phyloP scores from a whole-genome alignment of 2,329 filamentous ascomycete genomes.

The Tolypocladium cylindrosporum region DNA sequence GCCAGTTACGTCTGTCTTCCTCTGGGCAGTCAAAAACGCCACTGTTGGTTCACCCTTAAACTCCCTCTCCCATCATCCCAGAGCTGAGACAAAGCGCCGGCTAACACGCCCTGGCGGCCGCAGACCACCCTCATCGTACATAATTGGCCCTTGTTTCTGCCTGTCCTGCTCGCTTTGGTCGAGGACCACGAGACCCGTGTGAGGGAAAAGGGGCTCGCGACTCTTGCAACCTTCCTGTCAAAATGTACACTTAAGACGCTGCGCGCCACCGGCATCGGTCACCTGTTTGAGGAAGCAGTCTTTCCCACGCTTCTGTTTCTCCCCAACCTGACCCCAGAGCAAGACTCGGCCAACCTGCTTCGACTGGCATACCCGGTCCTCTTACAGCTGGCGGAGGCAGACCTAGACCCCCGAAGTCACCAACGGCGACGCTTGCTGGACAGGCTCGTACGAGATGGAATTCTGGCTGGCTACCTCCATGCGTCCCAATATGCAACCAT shows the following conservation, averaged over 20 bases:
- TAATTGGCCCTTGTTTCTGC: conserved; percentile 60
- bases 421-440: conserved; percentile 34
- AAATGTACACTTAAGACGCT: conserved; percentile 45
- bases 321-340: conserved; percentile 65
- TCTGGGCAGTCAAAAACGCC: conserved; percentile 5
- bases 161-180: conserved; percentile 57
- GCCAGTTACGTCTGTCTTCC: background rate
- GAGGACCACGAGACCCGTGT: conserved; percentile 49
- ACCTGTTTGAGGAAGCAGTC: conserved; percentile 59
- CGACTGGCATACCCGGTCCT: conserved; percentile 56
- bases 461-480: conserved; percentile 47
- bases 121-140: conserved; percentile 7
- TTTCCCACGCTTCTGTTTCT: conserved; percentile 67
- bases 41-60: conserved; percentile 1
- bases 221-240: conserved; percentile 44
- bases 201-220: conserved; percentile 44
- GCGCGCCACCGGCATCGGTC: conserved; percentile 50
- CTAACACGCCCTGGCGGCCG: background rate
- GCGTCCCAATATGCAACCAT: conserved; percentile 48
- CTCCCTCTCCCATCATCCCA: background rate
- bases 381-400: conserved; percentile 38
- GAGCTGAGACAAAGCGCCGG: background rate
- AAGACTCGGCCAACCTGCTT: conserved; percentile 58
- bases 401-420: conserved; percentile 12
- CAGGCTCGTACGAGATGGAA: conserved; percentile 43